These are phyloP conservation scores for Cetradonia linearis DNA, from an alignment of 495 filamentous ascomycete genomes.

Conservation along the genomic window DNA sequence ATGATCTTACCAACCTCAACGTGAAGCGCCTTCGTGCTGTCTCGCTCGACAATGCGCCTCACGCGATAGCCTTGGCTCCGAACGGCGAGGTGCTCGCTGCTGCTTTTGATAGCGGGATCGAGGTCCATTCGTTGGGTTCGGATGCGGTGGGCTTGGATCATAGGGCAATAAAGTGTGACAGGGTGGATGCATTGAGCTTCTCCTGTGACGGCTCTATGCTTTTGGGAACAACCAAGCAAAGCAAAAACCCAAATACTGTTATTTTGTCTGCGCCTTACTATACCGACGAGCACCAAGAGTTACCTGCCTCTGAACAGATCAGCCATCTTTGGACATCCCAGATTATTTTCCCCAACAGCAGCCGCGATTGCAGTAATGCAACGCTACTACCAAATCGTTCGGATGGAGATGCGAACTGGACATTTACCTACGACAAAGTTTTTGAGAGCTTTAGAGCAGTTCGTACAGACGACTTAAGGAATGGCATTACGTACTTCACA, in stretches of 20 bases:
- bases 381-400: slow-evolving; percentile 57
- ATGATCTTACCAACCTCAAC: slow-evolving; percentile 51
- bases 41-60: slow-evolving; percentile 62
- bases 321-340: slow-evolving; percentile 82
- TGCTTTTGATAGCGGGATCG: slow-evolving; percentile 79
- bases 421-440: slow-evolving; percentile 66
- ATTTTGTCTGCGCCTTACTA: slow-evolving; percentile 76
- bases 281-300: slow-evolving; percentile 32
- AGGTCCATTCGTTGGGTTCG: slow-evolving; percentile 65
- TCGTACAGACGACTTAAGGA: slow-evolving; percentile 59
- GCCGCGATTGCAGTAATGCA: slow-evolving; percentile 65
- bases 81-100: slow-evolving; percentile 72
- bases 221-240: slow-evolving; percentile 64
- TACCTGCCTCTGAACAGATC: slow-evolving; percentile 52
- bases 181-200: slow-evolving; percentile 69
- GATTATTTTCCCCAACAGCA: slow-evolving; percentile 73
- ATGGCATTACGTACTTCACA: slow-evolving; percentile 74
- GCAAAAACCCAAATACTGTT: slow-evolving; percentile 56
- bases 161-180: slow-evolving; percentile 70
- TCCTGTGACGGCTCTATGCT: slow-evolving; percentile 76
- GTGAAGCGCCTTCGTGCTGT: slow-evolving; percentile 60
- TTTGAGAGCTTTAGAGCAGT: slow-evolving; percentile 71
- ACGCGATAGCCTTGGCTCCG: slow-evolving; percentile 69
- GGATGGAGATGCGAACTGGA: slow-evolving; percentile 67
- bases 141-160: slow-evolving; percentile 54